Base-by-base conservation (phyloP, 2,329 filamentous ascomycete genomes). In the Colletotrichum falcatum region DNA sequence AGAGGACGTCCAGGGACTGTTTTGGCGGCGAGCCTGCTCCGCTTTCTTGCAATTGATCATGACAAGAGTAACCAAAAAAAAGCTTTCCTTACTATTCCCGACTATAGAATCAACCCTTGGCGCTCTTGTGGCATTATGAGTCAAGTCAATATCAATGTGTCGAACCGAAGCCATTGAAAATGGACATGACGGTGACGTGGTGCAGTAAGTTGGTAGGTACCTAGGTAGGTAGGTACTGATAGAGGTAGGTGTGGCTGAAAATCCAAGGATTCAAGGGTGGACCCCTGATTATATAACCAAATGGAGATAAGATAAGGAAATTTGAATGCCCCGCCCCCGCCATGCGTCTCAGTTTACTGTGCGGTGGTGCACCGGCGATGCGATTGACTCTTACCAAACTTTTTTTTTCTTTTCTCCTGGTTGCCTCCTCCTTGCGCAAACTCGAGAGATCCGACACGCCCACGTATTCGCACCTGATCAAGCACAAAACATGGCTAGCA, bases 401-500 rank as follows among this genome's bases (percentile, higher is more conserved):
- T 55, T 61, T 61, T 61, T 61, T 60, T 60, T 23, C 46, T 49
- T 51, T 28, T 23, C 26, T 30, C 48, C 26, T 16, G 48, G 48
- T 26, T 30, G 16, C 35, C 20, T 49, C n/a, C 42, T 30, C 30
- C 28, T 37, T 12, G 30, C 44, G 58, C 58, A 61, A 61, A 37
- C 44, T 33, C 42, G 26, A 46, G 12, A 48, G 18, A 28, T 33
- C 30, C 30, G 30, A 49, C 28, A 61, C 51, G 33, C 42, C 30
- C 12, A n/a, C 28, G 30, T 12, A 61, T 53, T 44, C 20, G 14
- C 30, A 39, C 23, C 35, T 30, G 44, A 48, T 26, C 12, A 54
- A n/a, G 30, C 18, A 59, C n/a, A 42, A 33, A 60, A 66, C 7
- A 69, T 66, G 61, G 46, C 53, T 42, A 60, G 37, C 61, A 54